Percentiles rank a stretch among this genome's conserved stretches.
phyloP scores from a whole-genome alignment of 192 early-diverging fungal genomes.

The Coemansia sp. region DNA sequence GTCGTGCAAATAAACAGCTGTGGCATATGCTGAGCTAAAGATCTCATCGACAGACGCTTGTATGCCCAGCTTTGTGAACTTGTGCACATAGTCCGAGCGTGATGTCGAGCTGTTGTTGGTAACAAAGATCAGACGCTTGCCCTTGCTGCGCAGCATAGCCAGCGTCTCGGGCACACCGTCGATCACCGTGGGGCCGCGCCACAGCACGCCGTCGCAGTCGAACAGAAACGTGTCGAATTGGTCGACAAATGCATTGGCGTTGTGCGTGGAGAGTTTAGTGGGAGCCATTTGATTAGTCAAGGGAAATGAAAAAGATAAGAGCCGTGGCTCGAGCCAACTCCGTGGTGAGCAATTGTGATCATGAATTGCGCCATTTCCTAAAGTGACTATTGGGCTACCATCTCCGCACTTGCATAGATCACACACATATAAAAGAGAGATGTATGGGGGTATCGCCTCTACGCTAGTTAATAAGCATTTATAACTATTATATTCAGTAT shows the following conservation, averaged over 20 bases:
- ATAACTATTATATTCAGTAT: not conserved
- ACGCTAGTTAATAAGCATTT: not conserved
- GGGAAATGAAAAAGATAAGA: not conserved
- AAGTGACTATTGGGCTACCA: constrained; percentile 24
- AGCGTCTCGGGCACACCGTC: constrained; percentile 69
- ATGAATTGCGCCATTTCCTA: constrained; percentile 13
- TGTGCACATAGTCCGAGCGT: constrained; percentile 71
- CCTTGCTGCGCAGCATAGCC: constrained; percentile 66
- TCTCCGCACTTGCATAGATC: constrained; percentile 23
- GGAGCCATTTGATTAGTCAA: constrained; percentile 19
- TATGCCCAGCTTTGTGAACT: constrained; percentile 81
- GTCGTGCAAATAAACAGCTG: constrained; percentile 87
- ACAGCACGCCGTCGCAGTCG: constrained; percentile 99
- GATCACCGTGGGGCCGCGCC: constrained; percentile 73
- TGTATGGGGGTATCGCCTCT: not conserved
- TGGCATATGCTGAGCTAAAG: constrained; percentile 88
- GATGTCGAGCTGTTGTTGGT: constrained; percentile 97
- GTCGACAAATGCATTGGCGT: constrained; percentile 64
- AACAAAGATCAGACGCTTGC: constrained; percentile 92
- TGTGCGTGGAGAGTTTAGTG: constrained; percentile 12
- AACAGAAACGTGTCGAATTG: constrained; percentile 89
- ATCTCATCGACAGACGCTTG: constrained; percentile 80
- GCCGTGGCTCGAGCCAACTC: not conserved
- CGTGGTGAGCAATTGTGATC: not conserved
- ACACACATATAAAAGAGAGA: not conserved